Percentiles rank a stretch among this genome's conserved stretches.
Conservation (phyloP, 2,329 filamentous ascomycete species). For the Fusarium liriodendri region DNA sequence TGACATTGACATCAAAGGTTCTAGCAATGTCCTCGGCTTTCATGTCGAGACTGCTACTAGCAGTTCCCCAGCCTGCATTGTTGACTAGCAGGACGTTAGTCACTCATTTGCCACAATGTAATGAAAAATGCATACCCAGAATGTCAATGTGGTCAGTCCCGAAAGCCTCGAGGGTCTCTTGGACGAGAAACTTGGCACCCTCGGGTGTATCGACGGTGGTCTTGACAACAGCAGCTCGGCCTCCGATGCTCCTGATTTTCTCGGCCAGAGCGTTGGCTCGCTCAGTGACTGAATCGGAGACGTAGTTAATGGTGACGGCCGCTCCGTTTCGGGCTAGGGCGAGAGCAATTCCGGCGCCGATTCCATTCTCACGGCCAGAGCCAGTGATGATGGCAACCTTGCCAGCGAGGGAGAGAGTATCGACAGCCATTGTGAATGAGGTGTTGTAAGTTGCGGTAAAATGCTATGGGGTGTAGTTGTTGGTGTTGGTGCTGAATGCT, state of each 20-base stretch:
- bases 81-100: conserved; percentile 46
- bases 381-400: conserved; percentile 59
- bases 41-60: conserved; percentile 29
- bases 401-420: conserved; percentile 53
- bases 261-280: conserved; percentile 48
- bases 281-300: conserved; percentile 47
- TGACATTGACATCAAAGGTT: conserved; percentile 49
- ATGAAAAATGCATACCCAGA: conserved; percentile 44
- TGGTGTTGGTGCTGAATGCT: background rate
- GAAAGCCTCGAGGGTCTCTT: conserved; percentile 50
- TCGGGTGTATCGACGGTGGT: conserved; percentile 47
- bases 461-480: background rate
- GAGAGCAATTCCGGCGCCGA: conserved; percentile 54
- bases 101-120: background rate
- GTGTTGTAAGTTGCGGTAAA: background rate
- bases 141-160: conserved; percentile 53
- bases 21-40: conserved; percentile 40
- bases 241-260: conserved; percentile 44
- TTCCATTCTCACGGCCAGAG: conserved; percentile 56
- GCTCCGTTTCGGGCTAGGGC: conserved; percentile 55
- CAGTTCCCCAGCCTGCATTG: conserved; percentile 47
- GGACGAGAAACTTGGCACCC: conserved; percentile 47
- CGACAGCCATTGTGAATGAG: conserved; percentile 40
- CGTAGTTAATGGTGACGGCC: conserved; percentile 53
- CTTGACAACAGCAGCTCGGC: conserved; percentile 47